Evolutionary conservation across 177 flowering plant genomes (phyloP), one percentile per base, ranked within the genome.

Genomic region (Vitis hybrid): DNA sequence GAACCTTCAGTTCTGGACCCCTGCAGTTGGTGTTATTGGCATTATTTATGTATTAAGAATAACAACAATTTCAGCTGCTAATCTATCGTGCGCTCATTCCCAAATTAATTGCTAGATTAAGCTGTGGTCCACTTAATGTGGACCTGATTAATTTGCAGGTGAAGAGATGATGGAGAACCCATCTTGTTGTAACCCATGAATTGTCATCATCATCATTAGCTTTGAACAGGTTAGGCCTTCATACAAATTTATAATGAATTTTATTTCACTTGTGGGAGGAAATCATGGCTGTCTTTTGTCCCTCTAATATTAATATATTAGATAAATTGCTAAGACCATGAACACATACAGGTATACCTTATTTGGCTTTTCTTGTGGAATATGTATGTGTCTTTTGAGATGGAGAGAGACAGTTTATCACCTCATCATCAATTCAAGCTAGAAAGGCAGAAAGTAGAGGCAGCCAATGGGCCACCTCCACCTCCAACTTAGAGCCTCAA

Each of bases 231-330:
- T 40, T 40, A 40, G 46, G 46, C 8, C 64, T 68, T 51, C 62
- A 73, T 52, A 48, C 18, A 50, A 40, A 30, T 60, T 64, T 58
- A 8, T 27, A 64, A 32, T 61, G 7, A 30, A 30, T 40, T 52
- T 24, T 52, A n/a, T 21, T 17, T 66, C 60, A 50, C 12, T 71
- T 12, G 70, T 60, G 46, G 51, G 74, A 81, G 74, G 71, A 65
- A 72, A 71, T 71, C 70, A 80, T 80, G 75, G 80, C 61, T 73
- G 70, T 66, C 71, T 73, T 76, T 79, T 60, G 52, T 52, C 57
- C 52, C 70, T 72, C 52, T 60, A 61, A 52, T 8, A 62, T 59
- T 60, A 57, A 62, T 54, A 67, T 40, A 40, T 40, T 40, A 52
- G 13, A 58, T n/a, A 76, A 18, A 65, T 60, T 18, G 59, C 62